Base-by-base conservation (phyloP, 2,329 filamentous ascomycete species). In the Hymenoscyphus albidus region DNA sequence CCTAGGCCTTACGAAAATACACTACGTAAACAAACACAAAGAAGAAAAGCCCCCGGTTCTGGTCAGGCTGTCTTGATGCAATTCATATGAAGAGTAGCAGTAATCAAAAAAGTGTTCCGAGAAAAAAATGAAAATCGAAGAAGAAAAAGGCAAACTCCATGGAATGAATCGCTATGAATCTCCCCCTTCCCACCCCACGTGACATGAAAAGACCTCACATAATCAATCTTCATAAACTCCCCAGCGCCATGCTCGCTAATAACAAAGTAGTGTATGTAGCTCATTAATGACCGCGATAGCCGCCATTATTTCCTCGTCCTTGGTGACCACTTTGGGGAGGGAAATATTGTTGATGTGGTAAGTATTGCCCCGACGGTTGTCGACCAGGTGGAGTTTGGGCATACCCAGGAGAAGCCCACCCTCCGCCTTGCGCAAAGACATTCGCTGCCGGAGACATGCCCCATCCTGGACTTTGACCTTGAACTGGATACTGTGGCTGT, bases 391-490 rank as follows among this genome's bases (percentile, higher is more conserved):
- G 63, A n/a, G 27, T 6, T 27, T 35, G 22, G 2, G 32, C 22
- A 38, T 22, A 27, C 12, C 12, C 12, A 14, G 75, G 72, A 7
- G 72, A 65, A 14, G 68, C 63, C 75, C 76, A 78, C 40, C 72
- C 74, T 7, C 75, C 77, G 40, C 77, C 74, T 62, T 76, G 76
- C 42, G 75, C 74, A 59, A 70, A 76, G 0, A 68, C 70, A 51
- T 72, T 70, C 1, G 74, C 71, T 51, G 72, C 68, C 31, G 76
- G 73, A 3, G 74, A 68, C 42, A 73, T 64, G 6, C 69, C 71
- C 67, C 72, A 76, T 6, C 64, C 72, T 61, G 73, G 72, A 60
- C 69, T 71, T 74, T 61, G 70, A 70, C 63, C 70, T 65, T 62
- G 67, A 42, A 58, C 63, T 58, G 70, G 64, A 61, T 67, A 71